phyloP scores from a whole-genome alignment of 1,139 yeast genomes.

The Meyerozyma sp. region DNA sequence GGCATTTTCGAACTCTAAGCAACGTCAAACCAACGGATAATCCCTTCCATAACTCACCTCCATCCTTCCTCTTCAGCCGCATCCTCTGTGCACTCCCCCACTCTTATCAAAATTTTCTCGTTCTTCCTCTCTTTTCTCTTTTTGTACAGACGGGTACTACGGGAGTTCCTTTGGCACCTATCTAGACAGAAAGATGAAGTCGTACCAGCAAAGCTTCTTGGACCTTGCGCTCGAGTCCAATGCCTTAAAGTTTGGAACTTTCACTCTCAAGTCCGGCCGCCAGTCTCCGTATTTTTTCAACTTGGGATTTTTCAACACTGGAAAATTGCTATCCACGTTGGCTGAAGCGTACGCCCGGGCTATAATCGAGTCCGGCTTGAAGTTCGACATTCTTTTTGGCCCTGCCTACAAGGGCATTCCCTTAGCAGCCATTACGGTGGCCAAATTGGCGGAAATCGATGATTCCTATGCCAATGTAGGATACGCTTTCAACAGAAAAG shows the following conservation, averaged over 20 bases:
- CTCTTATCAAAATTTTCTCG: not conserved
- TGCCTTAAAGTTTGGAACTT: constrained; percentile 82
- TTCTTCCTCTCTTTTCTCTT: constrained; percentile 4
- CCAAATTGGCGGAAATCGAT: constrained; percentile 85
- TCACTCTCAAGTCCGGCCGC: constrained; percentile 89
- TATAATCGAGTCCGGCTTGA: constrained; percentile 70
- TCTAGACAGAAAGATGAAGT: constrained; percentile 11
- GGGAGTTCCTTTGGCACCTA: not conserved
- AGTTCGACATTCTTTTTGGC: constrained; percentile 89
- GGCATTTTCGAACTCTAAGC: too few species aligned
- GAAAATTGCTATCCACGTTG: constrained; percentile 67
- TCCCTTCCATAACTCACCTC: too few species aligned
- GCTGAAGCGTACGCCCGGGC: constrained; percentile 89
- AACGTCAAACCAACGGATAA: too few species aligned
- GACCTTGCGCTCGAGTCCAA: constrained; percentile 75
- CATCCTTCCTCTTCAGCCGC: not conserved
- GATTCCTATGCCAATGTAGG: constrained; percentile 66
- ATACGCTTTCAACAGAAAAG: constrained; percentile 81
- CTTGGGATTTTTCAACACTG: constrained; percentile 83
- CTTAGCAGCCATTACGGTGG: constrained; percentile 86
- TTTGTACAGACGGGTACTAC: constrained; percentile 1
- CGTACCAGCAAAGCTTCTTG: constrained; percentile 62
- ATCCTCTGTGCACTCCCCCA: not conserved
- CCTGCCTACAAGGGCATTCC: constrained; percentile 99
- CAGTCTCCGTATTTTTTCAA: constrained; percentile 96